A percentile compares a stretch with the other conserved stretches of the same genome.
phyloP scores from a whole-genome alignment of 2,329 filamentous ascomycete genomes.

The Calonectria crousiana region DNA sequence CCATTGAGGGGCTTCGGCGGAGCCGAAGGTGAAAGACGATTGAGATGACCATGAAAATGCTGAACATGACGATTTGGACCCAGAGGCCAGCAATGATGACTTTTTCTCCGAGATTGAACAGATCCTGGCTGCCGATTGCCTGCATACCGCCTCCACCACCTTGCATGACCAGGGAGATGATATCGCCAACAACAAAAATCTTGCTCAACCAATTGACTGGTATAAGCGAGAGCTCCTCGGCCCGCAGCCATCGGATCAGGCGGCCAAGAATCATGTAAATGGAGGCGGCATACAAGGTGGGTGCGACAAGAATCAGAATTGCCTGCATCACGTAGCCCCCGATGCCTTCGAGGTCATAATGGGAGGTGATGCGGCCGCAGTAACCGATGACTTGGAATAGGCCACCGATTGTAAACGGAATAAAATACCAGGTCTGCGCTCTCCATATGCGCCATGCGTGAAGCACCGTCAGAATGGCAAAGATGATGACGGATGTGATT shows the following conservation, averaged over 20 bases:
- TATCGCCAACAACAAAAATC: slow-evolving; percentile 67
- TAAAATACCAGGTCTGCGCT: slow-evolving; percentile 63
- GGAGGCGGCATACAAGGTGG: slow-evolving; percentile 61
- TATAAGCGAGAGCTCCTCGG: slow-evolving; percentile 50
- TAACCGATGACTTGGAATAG: slow-evolving; percentile 60
- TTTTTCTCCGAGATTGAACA: slow-evolving; percentile 55
- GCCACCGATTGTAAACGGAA: slow-evolving; percentile 61
- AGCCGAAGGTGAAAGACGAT: slow-evolving; percentile 1
- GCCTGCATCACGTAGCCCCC: slow-evolving; percentile 48
- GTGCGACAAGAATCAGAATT: slow-evolving; percentile 59
- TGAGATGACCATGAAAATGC: neutral
- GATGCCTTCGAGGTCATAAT: slow-evolving; percentile 6
- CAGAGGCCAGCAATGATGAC: slow-evolving; percentile 68
- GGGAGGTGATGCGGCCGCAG: slow-evolving; percentile 17
- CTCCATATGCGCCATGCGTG: slow-evolving; percentile 58
- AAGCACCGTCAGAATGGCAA: slow-evolving; percentile 58
- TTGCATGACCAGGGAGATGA: slow-evolving; percentile 66
- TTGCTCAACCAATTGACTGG: slow-evolving; percentile 60
- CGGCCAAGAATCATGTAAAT: slow-evolving; percentile 65
- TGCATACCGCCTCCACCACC: slow-evolving; percentile 53
- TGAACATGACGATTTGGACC: slow-evolving; percentile 69
- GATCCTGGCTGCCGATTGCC: slow-evolving; percentile 41
- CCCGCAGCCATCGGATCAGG: slow-evolving; percentile 54
- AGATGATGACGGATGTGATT: slow-evolving; percentile 47
- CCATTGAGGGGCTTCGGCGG: neutral